Evolutionary conservation across 1,284 basidiomycete genomes (phyloP), one percentile per base, ranked within the genome.

Genomic region (Cryptococcus sp.): DNA sequence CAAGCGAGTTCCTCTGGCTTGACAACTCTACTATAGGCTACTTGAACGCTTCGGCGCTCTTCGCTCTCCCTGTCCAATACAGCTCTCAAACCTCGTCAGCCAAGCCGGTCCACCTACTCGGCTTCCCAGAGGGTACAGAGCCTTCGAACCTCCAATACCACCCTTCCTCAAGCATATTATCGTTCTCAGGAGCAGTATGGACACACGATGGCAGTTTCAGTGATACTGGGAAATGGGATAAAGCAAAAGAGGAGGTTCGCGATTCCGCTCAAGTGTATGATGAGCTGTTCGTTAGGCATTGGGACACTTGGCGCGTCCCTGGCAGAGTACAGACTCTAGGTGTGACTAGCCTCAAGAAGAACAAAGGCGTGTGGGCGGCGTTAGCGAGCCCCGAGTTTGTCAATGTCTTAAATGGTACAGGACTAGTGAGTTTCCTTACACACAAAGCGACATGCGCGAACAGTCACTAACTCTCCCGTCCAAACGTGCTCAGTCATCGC

Each of bases 271-370:
- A 83, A 64, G 89, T 94, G 0, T 95, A 88, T 72, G 91, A 95
- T 64, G 79, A 83, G 49, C 82, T 84, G 1, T 91, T 85, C 70
- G 86, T 86, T 43, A 80, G 92, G 23, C 91, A 95, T 65, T 96
- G 93, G 93, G 92, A 94, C 76, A 87, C 85, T 5, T 95, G 91
- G 91, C 81, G 83, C 41, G 84, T 84, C 2, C 86, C 86, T 10
- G 93, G 91, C 70, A 83, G 82, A 54, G 78, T 84, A 23, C 73
- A 70, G 66, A 76, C 73, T 1, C 43, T 76, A 6, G 74, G 69
- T 5, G 38, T 62, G 23, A 62, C 62, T 10, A 55, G 57, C 29
- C 76, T 93, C 16, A 71, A 68, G 23, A 80, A 82, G 61, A 78
- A 80, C 22, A 67, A 78, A 8, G 54, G 39, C 10, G 37, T 54